Evolutionary conservation across 1,284 basidiomycete genomes (phyloP).

Genomic region (Tausonia pullulans): DNA sequence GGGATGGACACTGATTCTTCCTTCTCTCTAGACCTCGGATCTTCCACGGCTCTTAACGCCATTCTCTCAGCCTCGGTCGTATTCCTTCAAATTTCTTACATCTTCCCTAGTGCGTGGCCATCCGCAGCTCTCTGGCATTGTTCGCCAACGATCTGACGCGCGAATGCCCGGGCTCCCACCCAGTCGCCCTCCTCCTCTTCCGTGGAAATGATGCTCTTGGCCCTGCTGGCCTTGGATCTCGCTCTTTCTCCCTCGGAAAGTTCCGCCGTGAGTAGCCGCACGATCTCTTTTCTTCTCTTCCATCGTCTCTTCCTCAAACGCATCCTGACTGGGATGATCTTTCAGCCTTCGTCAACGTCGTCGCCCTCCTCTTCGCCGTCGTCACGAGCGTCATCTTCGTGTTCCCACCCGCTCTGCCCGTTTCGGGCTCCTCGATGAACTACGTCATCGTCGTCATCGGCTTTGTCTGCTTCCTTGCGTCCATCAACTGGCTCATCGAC

Average conservation of each 20-base stretch:
- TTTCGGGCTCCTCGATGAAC: background rate
- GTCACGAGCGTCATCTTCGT: constrained; percentile 2
- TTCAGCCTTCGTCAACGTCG: background rate
- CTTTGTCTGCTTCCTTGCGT: background rate
- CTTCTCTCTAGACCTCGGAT: background rate
- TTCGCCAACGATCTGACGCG: background rate
- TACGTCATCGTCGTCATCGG: background rate
- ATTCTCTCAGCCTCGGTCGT: background rate
- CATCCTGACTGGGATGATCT: too few relatives aligned
- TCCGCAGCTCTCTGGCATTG: too few relatives aligned
- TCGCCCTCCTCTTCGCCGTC: background rate
- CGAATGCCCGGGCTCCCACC: background rate
- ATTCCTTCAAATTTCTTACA: background rate
- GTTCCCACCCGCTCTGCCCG: background rate
- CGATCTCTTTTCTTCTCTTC: background rate
- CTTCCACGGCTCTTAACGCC: background rate
- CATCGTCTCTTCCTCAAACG: background rate
- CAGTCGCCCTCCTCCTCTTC: background rate
- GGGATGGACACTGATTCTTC: too few relatives aligned
- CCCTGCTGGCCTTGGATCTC: background rate
- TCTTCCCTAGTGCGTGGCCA: background rate
- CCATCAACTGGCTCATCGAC: background rate
- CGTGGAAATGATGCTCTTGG: background rate
- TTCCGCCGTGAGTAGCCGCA: background rate
- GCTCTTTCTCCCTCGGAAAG: background rate